Evolutionary conservation across 768 basidiomycete species (phyloP).

Genomic region (Lentinula guzmanii): DNA sequence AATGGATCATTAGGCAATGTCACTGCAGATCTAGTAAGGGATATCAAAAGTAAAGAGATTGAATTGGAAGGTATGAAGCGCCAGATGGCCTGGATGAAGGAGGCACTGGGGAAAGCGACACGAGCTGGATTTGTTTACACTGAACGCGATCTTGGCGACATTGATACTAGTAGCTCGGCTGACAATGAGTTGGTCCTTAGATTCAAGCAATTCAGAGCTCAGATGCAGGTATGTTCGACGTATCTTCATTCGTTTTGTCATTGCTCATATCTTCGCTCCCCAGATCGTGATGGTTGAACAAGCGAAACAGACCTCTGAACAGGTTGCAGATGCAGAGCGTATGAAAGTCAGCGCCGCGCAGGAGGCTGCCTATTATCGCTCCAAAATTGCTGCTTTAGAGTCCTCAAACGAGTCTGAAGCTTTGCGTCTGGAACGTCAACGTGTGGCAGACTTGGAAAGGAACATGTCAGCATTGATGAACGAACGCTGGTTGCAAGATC

Average conservation of each 20-base stretch:
- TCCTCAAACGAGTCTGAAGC: slow-evolving; percentile 58
- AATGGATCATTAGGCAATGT: slow-evolving; percentile 62
- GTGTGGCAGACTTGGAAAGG: slow-evolving; percentile 67
- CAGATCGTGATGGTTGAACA: slow-evolving; percentile 74
- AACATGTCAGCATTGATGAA: slow-evolving; percentile 56
- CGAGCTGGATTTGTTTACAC: slow-evolving; percentile 72
- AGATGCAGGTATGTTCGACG: slow-evolving; percentile 63
- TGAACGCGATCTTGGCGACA: slow-evolving; percentile 37
- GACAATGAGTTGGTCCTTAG: slow-evolving; percentile 68
- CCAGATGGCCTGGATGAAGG: slow-evolving; percentile 82
- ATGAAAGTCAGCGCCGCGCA: slow-evolving; percentile 74
- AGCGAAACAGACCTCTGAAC: slow-evolving; percentile 70
- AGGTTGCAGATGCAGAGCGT: slow-evolving; percentile 74
- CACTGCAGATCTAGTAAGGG: slow-evolving; percentile 69
- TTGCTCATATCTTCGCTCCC: slow-evolving; percentile 6
- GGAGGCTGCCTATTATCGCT: slow-evolving; percentile 94
- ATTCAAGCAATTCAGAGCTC: slow-evolving; percentile 85
- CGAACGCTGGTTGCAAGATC: slow-evolving; percentile 61
- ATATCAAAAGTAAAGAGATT: slow-evolving; percentile 75
- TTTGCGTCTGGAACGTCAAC: slow-evolving; percentile 71
- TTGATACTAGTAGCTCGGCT: slow-evolving; percentile 40
- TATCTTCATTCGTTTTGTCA: slow-evolving; percentile 8
- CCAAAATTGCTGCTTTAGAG: slow-evolving; percentile 88
- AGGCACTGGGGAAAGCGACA: slow-evolving; percentile 68
- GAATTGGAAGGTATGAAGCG: slow-evolving; percentile 75